phyloP scores from a whole-genome alignment of 2,329 filamentous ascomycete genomes.

The Stachybotrys elegans region DNA sequence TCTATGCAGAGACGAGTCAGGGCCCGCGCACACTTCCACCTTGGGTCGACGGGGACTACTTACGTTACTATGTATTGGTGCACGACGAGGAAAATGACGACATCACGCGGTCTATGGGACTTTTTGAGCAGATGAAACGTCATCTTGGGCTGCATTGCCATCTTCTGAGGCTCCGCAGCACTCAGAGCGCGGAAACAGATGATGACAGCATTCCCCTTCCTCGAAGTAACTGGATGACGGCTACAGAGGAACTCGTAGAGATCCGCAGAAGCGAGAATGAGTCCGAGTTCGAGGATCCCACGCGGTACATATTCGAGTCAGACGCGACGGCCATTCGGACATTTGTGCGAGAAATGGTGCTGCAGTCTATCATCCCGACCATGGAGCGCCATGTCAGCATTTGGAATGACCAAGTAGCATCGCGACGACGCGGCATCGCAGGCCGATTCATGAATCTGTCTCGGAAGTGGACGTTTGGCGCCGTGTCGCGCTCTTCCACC shows the following conservation, averaged over 20 bases:
- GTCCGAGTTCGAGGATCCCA: constrained; percentile 64
- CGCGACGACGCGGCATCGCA: constrained; percentile 78
- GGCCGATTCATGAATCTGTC: constrained; percentile 94
- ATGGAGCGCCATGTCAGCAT: constrained; percentile 90
- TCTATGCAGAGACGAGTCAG: constrained; percentile 81
- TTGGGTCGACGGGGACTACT: constrained; percentile 88
- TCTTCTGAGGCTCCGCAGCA: constrained; percentile 77
- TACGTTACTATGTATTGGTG: constrained; percentile 93
- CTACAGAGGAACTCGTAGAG: constrained; percentile 75
- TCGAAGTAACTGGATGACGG: constrained; percentile 82
- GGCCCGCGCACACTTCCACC: constrained; percentile 68
- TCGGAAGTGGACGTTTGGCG: constrained; percentile 83
- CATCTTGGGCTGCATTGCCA: constrained; percentile 96
- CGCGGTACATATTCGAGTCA: constrained; percentile 82
- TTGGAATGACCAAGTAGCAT: constrained; percentile 98
- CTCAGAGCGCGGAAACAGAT: constrained; percentile 80
- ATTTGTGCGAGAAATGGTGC: constrained; percentile 91
- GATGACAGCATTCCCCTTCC: constrained; percentile 84
- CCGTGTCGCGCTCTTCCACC: constrained; percentile 55
- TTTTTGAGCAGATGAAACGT: constrained; percentile 99
- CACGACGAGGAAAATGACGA: constrained; percentile 96
- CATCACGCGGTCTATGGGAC: constrained; percentile 78
- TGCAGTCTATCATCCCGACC: constrained; percentile 87
- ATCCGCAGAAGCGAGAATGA: constrained; percentile 64
- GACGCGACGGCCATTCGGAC: constrained; percentile 83